Base-by-base conservation (phyloP, 2,329 filamentous ascomycete genomes). In the Venturia asperata region DNA sequence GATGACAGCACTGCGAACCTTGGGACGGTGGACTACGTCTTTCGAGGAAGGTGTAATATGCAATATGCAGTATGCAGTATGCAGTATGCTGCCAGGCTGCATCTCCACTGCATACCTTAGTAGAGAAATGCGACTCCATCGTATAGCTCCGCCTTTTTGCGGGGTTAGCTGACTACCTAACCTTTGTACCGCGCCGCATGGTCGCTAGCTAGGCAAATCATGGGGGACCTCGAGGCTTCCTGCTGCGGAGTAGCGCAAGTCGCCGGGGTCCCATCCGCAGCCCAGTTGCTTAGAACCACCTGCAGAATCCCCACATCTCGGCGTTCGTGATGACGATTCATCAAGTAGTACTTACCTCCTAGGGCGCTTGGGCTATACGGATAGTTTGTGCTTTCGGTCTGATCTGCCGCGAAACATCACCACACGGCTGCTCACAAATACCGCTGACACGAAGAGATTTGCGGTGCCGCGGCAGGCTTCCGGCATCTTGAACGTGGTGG, bases 161-260 rank as follows among this genome's bases (percentile, higher is more conserved):
- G 52, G 52, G 52, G 52, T 58, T 27, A 52, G 15, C 19, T 37
- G 52, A 37, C 52, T 58, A n/a, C n/a, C n/a, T n/a, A 58, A 56
- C 30, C n/a, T 58, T 58, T 37, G 1, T n/a, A 58, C 30, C 47
- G 47, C 21, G 13, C 24, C 21, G 47, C 21, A 5, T 41, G 15
- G 15, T 37, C 30, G 30, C 24, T 17, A 56, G 15, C 24, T 19
- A n/a, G 27, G 27, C 52, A 37, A n/a, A 58, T n/a, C 52, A 37
- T 56, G 30, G 52, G 30, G 30, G n/a, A n/a, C n/a, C n/a, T n/a
- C n/a, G 24, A 37, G 52, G 27, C 21, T 13, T 7, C 6, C 19
- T 9, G 52, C 27, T 3, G 6, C 30, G 30, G 30, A 34, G 30
- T 58, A 37, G 52, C 7, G 49, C 13, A 34, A 56, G 27, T n/a